Evolutionary conservation across 805 yeast species (phyloP), one percentile per base, ranked within the genome.

Genomic region (Jamesozyma spencerorum): DNA sequence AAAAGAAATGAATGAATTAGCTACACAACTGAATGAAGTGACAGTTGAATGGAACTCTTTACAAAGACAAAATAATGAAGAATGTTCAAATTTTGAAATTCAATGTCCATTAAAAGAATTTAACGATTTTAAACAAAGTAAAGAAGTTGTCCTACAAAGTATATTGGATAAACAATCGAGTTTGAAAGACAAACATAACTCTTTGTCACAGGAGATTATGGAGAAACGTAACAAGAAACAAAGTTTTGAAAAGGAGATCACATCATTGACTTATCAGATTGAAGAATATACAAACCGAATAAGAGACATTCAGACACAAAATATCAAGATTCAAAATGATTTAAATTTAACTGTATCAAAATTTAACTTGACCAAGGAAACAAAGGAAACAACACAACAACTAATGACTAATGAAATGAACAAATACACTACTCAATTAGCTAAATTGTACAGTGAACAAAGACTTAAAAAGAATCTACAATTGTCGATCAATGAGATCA

Each of bases 381-480:
- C 14, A 7, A 29, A 27, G 14, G 6, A 18, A n/a, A n/a, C 3
- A 5, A 36, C 49, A n/a, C 54, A 57, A 0, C 43, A 51, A 4
- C 34, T 36, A 0, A 47, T 54, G 12, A 53, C 53, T 30, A 22
- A 20, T 2, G 32, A 32, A 1, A 63, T 10, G 26, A 22, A 22
- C 26, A 22, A 22, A 10, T 7, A 62, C 43, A 43, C 55, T 19
- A 46, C 44, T 3, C 46, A 63, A 8, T 41, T 43, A 8, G 50
- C 43, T 1, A 70, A 68, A 46, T 45, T 64, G 28, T 54, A 58
- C 12, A 59, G 58, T 22, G 72, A 71, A 46, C 60, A 59, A 24
- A 51, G 48, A 4, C 60, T 69, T 26, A 60, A 70, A 39, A 61
- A 70, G 43, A 58, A 64, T 7, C 52, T 75, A 31, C 78, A 75